phyloP scores from a whole-genome alignment of 2,329 filamentous ascomycete genomes.

The Paraconiothyrium brasiliense region DNA sequence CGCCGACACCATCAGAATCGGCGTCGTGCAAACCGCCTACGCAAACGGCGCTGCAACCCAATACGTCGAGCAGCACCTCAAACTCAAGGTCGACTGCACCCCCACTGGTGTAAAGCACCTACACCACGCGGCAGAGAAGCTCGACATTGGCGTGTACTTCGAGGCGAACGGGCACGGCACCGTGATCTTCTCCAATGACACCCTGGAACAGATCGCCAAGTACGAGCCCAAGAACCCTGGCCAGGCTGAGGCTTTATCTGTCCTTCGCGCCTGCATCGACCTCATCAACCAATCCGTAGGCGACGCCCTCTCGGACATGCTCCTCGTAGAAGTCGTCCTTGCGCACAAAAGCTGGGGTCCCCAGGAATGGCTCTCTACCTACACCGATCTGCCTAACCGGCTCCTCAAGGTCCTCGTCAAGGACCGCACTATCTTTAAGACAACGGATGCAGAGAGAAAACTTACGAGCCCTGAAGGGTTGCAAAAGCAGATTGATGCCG shows the following conservation, averaged over 20 bases:
- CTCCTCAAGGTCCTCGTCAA: slow-evolving; percentile 92
- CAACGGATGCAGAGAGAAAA: slow-evolving; percentile 90
- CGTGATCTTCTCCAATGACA: slow-evolving; percentile 89
- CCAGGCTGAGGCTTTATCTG: slow-evolving; percentile 88
- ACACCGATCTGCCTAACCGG: slow-evolving; percentile 92
- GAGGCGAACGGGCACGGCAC: slow-evolving; percentile 99
- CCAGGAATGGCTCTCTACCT: slow-evolving; percentile 91
- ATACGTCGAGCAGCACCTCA: slow-evolving; percentile 87
- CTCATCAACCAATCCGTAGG: slow-evolving; percentile 99
- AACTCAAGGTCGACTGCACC: slow-evolving; percentile 90
- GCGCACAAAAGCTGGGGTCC: slow-evolving; percentile 93
- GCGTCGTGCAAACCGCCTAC: slow-evolving; percentile 96
- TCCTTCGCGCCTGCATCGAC: slow-evolving; percentile 81
- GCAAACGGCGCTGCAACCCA: slow-evolving; percentile 95
- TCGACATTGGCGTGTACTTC: slow-evolving; percentile 97
- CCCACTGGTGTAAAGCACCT: slow-evolving; percentile 97
- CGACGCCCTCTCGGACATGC: slow-evolving; percentile 93
- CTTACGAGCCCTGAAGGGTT: slow-evolving; percentile 80
- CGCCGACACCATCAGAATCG: slow-evolving; percentile 82
- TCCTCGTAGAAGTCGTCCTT: slow-evolving; percentile 94
- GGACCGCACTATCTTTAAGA: slow-evolving; percentile 88
- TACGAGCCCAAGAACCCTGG: slow-evolving; percentile 89
- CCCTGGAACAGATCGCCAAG: slow-evolving; percentile 78
- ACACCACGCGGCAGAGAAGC: slow-evolving; percentile 94
- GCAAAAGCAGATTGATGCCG: slow-evolving; percentile 85